Conservation (phyloP, 257 asterid genomes). For the Salvia splendens region DNA sequence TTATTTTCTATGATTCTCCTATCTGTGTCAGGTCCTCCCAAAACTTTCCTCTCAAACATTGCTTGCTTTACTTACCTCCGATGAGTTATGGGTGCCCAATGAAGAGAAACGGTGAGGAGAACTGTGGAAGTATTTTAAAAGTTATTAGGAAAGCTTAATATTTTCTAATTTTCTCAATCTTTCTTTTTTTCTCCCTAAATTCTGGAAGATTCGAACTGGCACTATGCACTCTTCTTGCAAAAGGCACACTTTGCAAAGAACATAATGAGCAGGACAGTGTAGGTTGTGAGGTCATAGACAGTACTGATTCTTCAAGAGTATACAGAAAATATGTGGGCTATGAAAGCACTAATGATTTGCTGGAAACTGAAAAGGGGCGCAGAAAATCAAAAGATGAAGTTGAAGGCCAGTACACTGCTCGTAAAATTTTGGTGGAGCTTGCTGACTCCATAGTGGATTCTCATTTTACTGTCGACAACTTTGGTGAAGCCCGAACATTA, state of each 20-base stretch:
- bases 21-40: constrained; percentile 77
- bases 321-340: constrained; percentile 46
- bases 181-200: not conserved
- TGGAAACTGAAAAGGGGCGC: constrained; percentile 50
- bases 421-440: constrained; percentile 64
- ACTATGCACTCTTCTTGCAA: constrained; percentile 64
- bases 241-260: constrained; percentile 56
- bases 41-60: constrained; percentile 90
- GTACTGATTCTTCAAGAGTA: constrained; percentile 45
- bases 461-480: constrained; percentile 41
- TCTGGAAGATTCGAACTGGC: constrained; percentile 84
- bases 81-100: constrained; percentile 90
- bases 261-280: constrained; percentile 50
- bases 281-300: constrained; percentile 47
- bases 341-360: constrained; percentile 43
- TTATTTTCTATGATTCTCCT: constrained; percentile 27
- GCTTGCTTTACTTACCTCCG: constrained; percentile 86
- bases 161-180: constrained; percentile 5
- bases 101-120: constrained; percentile 88
- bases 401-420: constrained; percentile 55
- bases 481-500: constrained; percentile 45
- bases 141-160: constrained; percentile 27
- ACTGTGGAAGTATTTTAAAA: constrained; percentile 13
- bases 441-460: constrained; percentile 68
- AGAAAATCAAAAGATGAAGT: constrained; percentile 49